phyloP scores from a whole-genome alignment of 495 filamentous ascomycete genomes.

The Aspergillus sclerotioniger region DNA sequence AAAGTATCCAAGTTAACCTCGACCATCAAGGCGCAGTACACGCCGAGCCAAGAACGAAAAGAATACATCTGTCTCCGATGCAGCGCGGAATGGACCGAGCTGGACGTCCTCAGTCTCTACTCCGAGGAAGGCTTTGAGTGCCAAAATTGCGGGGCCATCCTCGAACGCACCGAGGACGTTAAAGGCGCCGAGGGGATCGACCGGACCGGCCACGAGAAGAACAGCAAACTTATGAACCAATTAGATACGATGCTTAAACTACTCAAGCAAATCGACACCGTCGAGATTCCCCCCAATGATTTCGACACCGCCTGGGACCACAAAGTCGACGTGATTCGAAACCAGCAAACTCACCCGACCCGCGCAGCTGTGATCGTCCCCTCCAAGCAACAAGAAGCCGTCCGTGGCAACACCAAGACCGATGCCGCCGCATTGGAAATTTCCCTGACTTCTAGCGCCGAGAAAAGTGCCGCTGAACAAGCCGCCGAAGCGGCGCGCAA shows the following conservation, averaged over 20 bases:
- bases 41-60: conserved; percentile 79
- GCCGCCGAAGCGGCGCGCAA: conserved; percentile 70
- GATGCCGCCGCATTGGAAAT: conserved; percentile 73
- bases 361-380: conserved; percentile 45
- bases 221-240: conserved; percentile 82
- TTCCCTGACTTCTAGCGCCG: conserved; percentile 68
- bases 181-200: conserved; percentile 56
- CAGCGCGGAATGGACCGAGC: conserved; percentile 73
- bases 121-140: conserved; percentile 70
- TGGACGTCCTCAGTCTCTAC: conserved; percentile 78
- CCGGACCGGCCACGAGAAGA: conserved; percentile 76
- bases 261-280: conserved; percentile 79
- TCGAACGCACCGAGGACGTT: conserved; percentile 64
- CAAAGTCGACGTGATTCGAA: conserved; percentile 49
- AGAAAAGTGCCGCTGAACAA: conserved; percentile 72
- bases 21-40: conserved; percentile 75
- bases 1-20: conserved; percentile 81
- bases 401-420: conserved; percentile 65
- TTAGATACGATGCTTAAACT: conserved; percentile 80
- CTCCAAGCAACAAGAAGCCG: conserved; percentile 58
- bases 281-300: conserved; percentile 79
- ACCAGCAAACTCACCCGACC: conserved; percentile 54
- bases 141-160: conserved; percentile 69
- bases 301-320: conserved; percentile 73
- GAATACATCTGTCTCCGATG: conserved; percentile 86